These are phyloP conservation scores for Diplotaxis tenuifolia DNA, from an alignment of 345 rosid genomes.

Conservation along the genomic window DNA sequence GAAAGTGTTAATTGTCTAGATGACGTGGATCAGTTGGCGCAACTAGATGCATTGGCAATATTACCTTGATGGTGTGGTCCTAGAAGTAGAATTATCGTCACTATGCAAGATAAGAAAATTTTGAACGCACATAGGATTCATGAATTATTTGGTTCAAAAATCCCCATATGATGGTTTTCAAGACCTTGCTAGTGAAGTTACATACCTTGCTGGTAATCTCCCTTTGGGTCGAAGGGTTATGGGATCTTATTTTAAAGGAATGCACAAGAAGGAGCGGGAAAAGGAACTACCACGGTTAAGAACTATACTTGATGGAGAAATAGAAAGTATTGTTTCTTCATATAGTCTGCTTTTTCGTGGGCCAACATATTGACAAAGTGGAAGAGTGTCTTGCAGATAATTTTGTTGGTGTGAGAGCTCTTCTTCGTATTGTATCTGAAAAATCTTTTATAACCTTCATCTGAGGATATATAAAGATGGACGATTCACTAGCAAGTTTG, in stretches of 20 bases:
- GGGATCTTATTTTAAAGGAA: conserved; percentile 25
- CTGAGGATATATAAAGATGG: too few species aligned
- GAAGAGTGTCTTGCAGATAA: too few species aligned
- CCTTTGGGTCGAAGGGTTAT: conserved; percentile 40
- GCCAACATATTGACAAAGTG: too few species aligned
- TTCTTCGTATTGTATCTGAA: too few species aligned
- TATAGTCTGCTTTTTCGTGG: too few species aligned
- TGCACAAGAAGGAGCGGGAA: conserved; percentile 18
- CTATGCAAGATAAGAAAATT: conserved; percentile 23
- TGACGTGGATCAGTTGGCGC: conserved; percentile 1
- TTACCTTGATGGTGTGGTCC: conserved; percentile 9
- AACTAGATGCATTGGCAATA: conserved; percentile 4
- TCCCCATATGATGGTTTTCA: not conserved
- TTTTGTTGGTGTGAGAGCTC: too few species aligned
- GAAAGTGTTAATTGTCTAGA: conserved; percentile 33
- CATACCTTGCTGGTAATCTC: conserved; percentile 13
- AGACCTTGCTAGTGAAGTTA: conserved; percentile 3
- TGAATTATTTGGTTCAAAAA: conserved; percentile 7
- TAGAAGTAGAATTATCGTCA: conserved; percentile 25
- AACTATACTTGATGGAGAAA: conserved; percentile 16
- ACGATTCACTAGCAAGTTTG: too few species aligned
- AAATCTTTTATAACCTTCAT: too few species aligned
- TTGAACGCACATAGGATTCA: not conserved
- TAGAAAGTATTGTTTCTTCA: too few species aligned
- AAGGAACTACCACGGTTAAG: conserved; percentile 18